Evolutionary conservation across 306 rosid species (phyloP).

Genomic region (Macrotyloma uniflorum): DNA sequence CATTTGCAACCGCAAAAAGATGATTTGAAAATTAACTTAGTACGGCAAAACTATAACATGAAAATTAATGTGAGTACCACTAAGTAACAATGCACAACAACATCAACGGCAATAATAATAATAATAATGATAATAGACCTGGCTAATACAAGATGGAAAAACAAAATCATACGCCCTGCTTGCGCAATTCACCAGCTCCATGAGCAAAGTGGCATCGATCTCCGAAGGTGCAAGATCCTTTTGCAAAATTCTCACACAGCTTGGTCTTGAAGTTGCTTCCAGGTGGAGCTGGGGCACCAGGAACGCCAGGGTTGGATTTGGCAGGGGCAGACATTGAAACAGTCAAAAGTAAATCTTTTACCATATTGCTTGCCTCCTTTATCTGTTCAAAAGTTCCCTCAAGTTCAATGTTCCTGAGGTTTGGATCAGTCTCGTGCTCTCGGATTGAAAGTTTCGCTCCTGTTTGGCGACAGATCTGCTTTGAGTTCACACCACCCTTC

Average conservation of each 20-base stretch:
- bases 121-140: conserved; percentile 38
- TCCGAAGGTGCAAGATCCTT: conserved; percentile 94
- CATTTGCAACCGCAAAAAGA: not conserved
- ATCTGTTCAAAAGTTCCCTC: conserved; percentile 95
- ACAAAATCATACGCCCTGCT: conserved; percentile 54
- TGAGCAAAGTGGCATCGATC: conserved; percentile 99
- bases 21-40: conserved; percentile 25
- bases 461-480: conserved; percentile 96
- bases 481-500: conserved; percentile 94
- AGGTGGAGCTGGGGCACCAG: conserved; percentile 52
- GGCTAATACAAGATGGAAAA: conserved; percentile 40
- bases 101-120: conserved; percentile 18
- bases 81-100: conserved; percentile 47
- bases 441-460: conserved; percentile 91
- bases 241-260: conserved; percentile 86
- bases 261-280: conserved; percentile 88
- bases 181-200: conserved; percentile 84
- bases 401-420: conserved; percentile 85
- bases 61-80: conserved; percentile 32
- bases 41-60: conserved; percentile 35
- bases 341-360: conserved; percentile 68
- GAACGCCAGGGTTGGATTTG: conserved; percentile 48
- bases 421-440: conserved; percentile 85
- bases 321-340: conserved; percentile 58
- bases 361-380: conserved; percentile 84